Evolutionary conservation across 306 rosid genomes (phyloP).

Genomic region (Prosopis cineraria): DNA sequence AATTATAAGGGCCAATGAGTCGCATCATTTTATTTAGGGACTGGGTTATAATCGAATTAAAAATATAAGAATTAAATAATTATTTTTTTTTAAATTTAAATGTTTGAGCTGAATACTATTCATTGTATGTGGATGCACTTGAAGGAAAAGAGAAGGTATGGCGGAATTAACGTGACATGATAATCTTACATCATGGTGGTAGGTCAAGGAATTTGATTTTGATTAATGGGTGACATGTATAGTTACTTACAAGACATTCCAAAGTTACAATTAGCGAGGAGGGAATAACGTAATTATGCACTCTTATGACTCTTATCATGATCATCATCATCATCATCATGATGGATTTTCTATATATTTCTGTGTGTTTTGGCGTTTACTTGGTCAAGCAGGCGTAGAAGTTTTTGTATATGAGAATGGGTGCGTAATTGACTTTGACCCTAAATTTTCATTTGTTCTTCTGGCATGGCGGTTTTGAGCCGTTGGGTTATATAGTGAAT

Average conservation of each 20-base stretch:
- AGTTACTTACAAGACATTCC: slow-evolving; percentile 19
- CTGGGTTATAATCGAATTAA: no score
- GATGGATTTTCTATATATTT: background rate
- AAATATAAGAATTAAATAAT: no score
- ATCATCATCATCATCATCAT: background rate
- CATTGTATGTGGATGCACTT: background rate
- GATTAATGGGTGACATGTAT: slow-evolving; percentile 9
- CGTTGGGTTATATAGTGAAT: slow-evolving; percentile 33
- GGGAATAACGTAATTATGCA: slow-evolving; percentile 33
- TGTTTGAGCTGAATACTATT: background rate
- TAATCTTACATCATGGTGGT: slow-evolving; percentile 27
- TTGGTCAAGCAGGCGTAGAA: slow-evolving; percentile 27
- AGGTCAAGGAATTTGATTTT: slow-evolving; percentile 31
- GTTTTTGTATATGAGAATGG: background rate
- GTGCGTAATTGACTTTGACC: slow-evolving; percentile 41
- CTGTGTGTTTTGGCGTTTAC: background rate
- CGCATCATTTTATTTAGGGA: no score
- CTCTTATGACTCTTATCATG: slow-evolving; percentile 6
- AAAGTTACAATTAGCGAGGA: slow-evolving; percentile 14
- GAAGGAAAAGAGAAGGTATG: slow-evolving; percentile 19
- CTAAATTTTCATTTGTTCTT: background rate
- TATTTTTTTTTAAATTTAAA: no score
- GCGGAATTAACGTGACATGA: slow-evolving; percentile 41
- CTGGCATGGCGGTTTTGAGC: slow-evolving; percentile 41
- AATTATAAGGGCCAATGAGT: no score